Evolutionary conservation across 2,329 filamentous ascomycete species (phyloP), one percentile per base, ranked within the genome.

Genomic region (Calonectria pauciramosa): DNA sequence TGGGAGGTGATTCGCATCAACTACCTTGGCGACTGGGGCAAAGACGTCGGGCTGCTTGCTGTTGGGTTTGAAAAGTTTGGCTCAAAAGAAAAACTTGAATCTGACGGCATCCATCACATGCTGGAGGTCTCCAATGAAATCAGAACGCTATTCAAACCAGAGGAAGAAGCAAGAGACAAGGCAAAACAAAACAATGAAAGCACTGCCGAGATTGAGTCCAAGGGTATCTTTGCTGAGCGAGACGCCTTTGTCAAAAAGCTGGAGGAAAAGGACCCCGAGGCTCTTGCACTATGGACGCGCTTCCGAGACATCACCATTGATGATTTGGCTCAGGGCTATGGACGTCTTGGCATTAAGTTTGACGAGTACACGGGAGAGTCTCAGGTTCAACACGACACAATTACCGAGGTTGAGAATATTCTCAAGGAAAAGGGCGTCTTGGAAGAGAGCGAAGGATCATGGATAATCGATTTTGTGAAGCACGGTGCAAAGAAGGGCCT

Each of bases 11-110:
- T 90, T 52, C 88, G 91, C 38, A 89, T 94, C 86, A 94, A 94
- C 84, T 94, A 94, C 82, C 87, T 94, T 2, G 93, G 93, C 23
- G 93, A 95, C 82, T 94, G 93, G 93, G 93, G 93, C 16, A 93
- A 93, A 85, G 91, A 93, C 78, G 91, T 88, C 60, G 87, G 87
- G 71, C 87, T 94, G 2, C 85, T 94, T 52, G 91, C 91, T 2
- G 87, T 92, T 30, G 93, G 92, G 0, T 95, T 91, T 82, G 87
- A 91, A 74, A 89, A 88, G 75, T 94, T 92, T 77, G 93, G 93
- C 2, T 90, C 87, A 47, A 92, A 94, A 80, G 89, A 92, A 74
- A 88, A 89, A 74, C 86, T 94, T 20, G 82, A 88, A 64, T 85
- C 86, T 47, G 91, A 94, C 76, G 92, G 93, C 1, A 92, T 94